Evolutionary conservation across 352 stramenopile genomes (phyloP).

Genomic region (Bremia lactucae): DNA sequence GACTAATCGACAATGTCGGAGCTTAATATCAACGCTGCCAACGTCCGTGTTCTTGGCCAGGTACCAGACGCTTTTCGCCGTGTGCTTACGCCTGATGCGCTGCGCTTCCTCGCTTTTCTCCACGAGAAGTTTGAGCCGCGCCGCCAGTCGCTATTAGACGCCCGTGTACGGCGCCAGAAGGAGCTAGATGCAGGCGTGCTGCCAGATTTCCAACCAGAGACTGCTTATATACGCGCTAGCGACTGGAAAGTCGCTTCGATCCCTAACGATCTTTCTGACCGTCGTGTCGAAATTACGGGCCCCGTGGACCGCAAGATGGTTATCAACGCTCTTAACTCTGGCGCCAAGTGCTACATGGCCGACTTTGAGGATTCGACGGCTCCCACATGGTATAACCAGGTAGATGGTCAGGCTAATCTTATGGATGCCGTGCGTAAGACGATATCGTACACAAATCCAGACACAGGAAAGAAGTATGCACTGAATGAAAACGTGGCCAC

Average conservation of each 20-base stretch:
- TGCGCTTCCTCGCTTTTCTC: constrained; percentile 88
- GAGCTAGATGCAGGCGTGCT: constrained; percentile 82
- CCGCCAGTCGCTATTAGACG: constrained; percentile 34
- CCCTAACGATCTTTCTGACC: constrained; percentile 82
- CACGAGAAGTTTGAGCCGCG: constrained; percentile 80
- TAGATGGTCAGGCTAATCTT: constrained; percentile 90
- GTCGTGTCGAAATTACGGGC: constrained; percentile 93
- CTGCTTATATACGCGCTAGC: constrained; percentile 72
- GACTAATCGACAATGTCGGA: constrained; percentile 25
- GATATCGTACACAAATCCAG: constrained; percentile 19
- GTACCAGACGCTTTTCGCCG: constrained; percentile 66
- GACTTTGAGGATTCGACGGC: constrained; percentile 93
- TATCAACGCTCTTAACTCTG: constrained; percentile 94
- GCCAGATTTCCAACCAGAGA: constrained; percentile 83
- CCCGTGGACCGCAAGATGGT: constrained; percentile 95
- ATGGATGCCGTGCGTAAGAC: constrained; percentile 86
- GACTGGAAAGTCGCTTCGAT: constrained; percentile 71
- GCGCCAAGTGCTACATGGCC: constrained; percentile 92
- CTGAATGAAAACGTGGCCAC: constrained; percentile 76
- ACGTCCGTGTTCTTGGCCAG: constrained; percentile 80
- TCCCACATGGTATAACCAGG: constrained; percentile 90
- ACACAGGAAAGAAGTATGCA: constrained; percentile 65
- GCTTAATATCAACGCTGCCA: constrained; percentile 33
- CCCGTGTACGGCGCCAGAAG: constrained; percentile 45
- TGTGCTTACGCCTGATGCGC: constrained; percentile 84